Base-by-base conservation (phyloP, 2,329 filamentous ascomycete genomes). In the Fusarium udum region DNA sequence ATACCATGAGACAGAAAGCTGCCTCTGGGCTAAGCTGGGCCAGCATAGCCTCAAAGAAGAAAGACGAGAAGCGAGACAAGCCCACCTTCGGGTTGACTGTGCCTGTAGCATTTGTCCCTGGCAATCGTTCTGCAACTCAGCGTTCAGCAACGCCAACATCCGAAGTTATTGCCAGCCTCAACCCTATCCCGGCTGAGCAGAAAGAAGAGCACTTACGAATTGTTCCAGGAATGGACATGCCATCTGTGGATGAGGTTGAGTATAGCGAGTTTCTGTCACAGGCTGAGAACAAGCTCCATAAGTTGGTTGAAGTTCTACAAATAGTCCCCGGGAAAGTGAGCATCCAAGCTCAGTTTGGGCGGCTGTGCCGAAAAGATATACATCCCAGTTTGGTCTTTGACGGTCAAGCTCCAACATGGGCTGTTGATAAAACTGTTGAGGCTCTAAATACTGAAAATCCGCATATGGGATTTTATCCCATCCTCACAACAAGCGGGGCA, bases 291-390 rank as follows among this genome's bases (percentile, higher is more conserved):
- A 53, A 63, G 60, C 40, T 72, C 11, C 63, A 55, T 12, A 53
- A 70, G 4, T 36, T 79, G 24, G 48, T 77, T 5, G 57, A 61
- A 12, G 36, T 78, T 12, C 49, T 81, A 22, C 71, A 75, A 52
- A 40, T 74, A 13, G 67, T 66, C 1, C 77, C 80, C 12, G 80
- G 80, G 3, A 56, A 61, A 13, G 40, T 80, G 20, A 70, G 64
- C 11, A 46, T 81, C 14, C 68, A 76, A 43, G 63, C 78, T 36
- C 70, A 70, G 20, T 78, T 82, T 49, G 80, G 80, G 4, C 78
- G 80, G 7, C 63, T 80, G 14, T 80, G 78, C 53, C 42, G 79
- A 39, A 78, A 74, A 32, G 64, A 79, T 14, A 31, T 73, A 18
- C 56, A 42, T 9, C 66, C 63, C 20, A 60, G 65, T 18, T 28